Evolutionary conservation across 2,329 filamentous ascomycete genomes (phyloP).

Genomic region (Alternaria triticimaculans): DNA sequence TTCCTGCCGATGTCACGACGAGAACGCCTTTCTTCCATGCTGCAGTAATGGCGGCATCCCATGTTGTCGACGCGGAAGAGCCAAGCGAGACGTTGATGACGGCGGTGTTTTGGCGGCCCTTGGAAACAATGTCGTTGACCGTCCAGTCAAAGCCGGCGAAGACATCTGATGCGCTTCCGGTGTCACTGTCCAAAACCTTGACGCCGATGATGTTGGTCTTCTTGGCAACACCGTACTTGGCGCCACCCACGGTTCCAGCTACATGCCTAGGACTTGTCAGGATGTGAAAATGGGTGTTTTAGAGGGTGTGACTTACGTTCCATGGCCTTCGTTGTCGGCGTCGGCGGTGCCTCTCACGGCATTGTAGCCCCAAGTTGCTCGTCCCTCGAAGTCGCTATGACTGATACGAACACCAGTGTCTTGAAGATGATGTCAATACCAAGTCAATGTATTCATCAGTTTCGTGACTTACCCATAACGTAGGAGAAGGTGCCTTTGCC

Average conservation of each 20-base stretch:
- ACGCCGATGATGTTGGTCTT: constrained; percentile 45
- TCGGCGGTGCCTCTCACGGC: constrained; percentile 22
- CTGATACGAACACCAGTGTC: constrained; percentile 67
- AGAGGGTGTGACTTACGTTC: constrained; percentile 19
- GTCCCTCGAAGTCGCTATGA: constrained; percentile 53
- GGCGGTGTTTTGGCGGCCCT: constrained; percentile 34
- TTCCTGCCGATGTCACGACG: constrained; percentile 46
- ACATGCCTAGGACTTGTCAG: constrained; percentile 30
- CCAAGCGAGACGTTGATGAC: constrained; percentile 51
- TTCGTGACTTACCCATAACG: constrained; percentile 53
- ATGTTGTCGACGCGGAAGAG: constrained; percentile 32
- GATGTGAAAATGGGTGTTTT: fast-evolving
- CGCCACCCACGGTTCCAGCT: constrained; percentile 38
- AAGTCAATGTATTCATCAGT: background rate
- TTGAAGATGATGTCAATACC: background rate
- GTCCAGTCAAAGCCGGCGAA: constrained; percentile 45
- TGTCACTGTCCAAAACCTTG: constrained; percentile 38
- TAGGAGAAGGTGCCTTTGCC: constrained; percentile 51
- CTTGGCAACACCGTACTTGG: constrained; percentile 44
- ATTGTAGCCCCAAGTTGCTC: constrained; percentile 40
- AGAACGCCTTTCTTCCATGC: constrained; percentile 44
- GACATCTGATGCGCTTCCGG: constrained; percentile 30
- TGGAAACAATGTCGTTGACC: constrained; percentile 41
- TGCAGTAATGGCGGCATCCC: constrained; percentile 44
- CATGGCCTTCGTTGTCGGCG: constrained; percentile 39